phyloP scores from a whole-genome alignment of 75 land plant genomes.

The Pseudotsuga menziesii region DNA sequence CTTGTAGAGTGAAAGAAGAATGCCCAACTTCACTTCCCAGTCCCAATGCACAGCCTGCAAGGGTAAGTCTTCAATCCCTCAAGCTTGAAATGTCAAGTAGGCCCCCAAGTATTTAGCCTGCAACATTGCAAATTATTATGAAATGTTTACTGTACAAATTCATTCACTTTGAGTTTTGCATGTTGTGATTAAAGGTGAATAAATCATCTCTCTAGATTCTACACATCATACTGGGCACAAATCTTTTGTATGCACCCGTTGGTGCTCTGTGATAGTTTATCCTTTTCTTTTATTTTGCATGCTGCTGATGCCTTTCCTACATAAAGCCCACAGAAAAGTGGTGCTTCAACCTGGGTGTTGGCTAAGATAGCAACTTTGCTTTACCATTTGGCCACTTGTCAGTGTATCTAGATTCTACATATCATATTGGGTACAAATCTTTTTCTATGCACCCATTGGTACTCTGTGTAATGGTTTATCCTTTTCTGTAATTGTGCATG shows the following conservation, averaged over 20 bases:
- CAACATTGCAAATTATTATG: neutral
- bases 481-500: neutral
- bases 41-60: constrained; percentile 83
- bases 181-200: neutral
- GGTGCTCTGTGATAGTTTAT: too few species aligned
- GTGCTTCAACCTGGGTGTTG: neutral
- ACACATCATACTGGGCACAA: too few species aligned
- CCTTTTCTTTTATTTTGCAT: neutral
- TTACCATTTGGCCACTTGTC: too few species aligned
- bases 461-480: too few species aligned
- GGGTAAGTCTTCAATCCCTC: constrained; percentile 38
- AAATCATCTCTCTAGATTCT: neutral
- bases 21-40: constrained; percentile 68
- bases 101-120: neutral
- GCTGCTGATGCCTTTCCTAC: neutral
- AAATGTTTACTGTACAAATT: neutral
- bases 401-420: too few species aligned
- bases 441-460: too few species aligned
- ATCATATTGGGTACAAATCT: too few species aligned
- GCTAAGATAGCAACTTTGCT: neutral
- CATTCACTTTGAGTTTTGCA: neutral
- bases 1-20: constrained; percentile 81
- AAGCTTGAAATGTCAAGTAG: neutral
- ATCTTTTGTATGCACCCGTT: too few species aligned
- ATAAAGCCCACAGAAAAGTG: neutral